Base-by-base conservation (phyloP, 129 eudicot species). In the Artemisia tridentata region DNA sequence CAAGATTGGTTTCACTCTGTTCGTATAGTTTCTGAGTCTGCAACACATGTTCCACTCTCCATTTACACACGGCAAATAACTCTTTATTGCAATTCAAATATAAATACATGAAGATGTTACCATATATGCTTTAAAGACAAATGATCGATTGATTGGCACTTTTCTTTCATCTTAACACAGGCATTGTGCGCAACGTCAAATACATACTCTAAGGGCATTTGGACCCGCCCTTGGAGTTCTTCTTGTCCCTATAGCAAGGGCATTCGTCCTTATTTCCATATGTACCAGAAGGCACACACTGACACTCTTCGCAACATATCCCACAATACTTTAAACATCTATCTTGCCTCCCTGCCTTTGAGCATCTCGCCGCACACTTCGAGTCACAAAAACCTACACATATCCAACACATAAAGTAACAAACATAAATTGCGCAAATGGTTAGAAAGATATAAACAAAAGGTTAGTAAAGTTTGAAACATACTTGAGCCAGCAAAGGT, bases 281-380 rank as follows among this genome's bases (percentile, higher is more conserved):
- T 16, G 97, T 91, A 6, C 96, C 96, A 1, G 90, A 88, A 56
- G 97, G 97, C 77, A 91, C 92, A 67, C 97, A 91, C 0, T 86
- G 34, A 85, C 97, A 88, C 48, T 84, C 79, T 53, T 78, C 77
- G 5, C 97, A 91, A 56, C 97, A 88, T 15, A 88, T 80, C n/a
- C 92, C 96, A 19, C 96, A 88, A 61, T 88, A 88, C 75, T 86
- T 82, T 65, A 91, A 29, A 75, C 96, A 91, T 66, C 88, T 81
- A 15, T 91, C 87, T 46, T 82, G 43, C 19, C 43, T 3, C 10
- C 90, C 87, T 52, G 97, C 92, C 80, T 91, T 82, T 18, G 96
- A 79, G 63, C 97, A 91, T 79, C 97, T 84, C 72, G 4, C 75
- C 17, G 19, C 84, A 56, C 96, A 91, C 65, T 86, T 90, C 2